A percentile compares a stretch with the other conserved stretches of the same genome.
phyloP scores from a whole-genome alignment of 2,329 filamentous ascomycete genomes.

The Trichophyton benhamiae region DNA sequence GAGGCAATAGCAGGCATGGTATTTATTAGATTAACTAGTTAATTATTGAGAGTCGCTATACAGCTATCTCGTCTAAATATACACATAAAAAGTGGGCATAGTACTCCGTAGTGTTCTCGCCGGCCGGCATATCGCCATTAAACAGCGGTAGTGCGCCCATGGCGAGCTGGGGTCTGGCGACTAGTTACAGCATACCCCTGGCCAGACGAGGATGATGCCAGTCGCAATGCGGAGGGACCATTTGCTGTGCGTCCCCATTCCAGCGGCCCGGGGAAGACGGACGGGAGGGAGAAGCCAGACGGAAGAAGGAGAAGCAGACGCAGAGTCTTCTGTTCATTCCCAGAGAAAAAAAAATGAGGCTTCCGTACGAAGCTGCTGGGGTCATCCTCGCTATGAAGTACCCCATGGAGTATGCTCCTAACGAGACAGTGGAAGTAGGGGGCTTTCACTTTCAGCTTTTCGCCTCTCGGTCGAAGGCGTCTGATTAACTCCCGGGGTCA shows the following conservation, averaged over 20 bases:
- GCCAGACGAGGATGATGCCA: neutral
- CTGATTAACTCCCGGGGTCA: neutral
- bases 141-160: constrained; percentile 1
- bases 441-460: neutral
- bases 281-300: neutral
- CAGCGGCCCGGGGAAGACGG: constrained; percentile 1
- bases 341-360: neutral
- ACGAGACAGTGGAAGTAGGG: neutral
- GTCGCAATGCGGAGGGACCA: neutral
- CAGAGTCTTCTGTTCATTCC: neutral
- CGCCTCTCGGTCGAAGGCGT: neutral
- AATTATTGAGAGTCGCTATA: neutral
- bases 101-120: neutral
- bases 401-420: neutral
- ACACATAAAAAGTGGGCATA: neutral
- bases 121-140: neutral
- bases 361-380: neutral
- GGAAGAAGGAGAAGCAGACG: neutral
- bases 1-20: neutral
- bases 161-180: constrained; percentile 1
- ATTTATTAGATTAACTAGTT: neutral
- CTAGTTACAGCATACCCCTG: neutral
- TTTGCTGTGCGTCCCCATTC: neutral
- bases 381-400: neutral
- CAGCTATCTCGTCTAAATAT: neutral